Base-by-base conservation (phyloP, 179 eudicot genomes). In the Carnegiea gigantea region DNA sequence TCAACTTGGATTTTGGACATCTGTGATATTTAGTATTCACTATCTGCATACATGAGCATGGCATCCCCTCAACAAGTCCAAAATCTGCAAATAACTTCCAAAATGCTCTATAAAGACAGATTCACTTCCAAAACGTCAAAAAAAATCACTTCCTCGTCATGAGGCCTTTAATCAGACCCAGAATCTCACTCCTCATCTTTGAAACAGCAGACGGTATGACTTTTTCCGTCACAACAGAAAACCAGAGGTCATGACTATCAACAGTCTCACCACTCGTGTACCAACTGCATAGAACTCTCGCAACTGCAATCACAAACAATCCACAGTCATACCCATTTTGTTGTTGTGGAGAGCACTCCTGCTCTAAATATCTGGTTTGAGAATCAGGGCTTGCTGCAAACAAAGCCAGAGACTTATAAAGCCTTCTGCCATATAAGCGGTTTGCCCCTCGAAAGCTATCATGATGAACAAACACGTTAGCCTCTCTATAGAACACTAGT, bases 261-360 rank as follows among this genome's bases (percentile, higher is more conserved):
- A 77, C 76, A 68, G 10, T 28, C 33, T 33, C 84, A 38, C 77
- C 83, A 57, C 80, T 86, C 40, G 40, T 62, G 73, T 91, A 90
- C 97, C 99, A 95, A 7, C 73, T 70, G 74, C 94, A 92, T 54
- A 95, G 85, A 57, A 82, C 88, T 84, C 88, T 84, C 24, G 97
- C 92, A 82, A 89, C 89, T 51, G 97, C 98, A 21, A 71, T 53
- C 64, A 92, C 94, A 82, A 88, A 95, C 75, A 95, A 40, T 28
- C 99, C 99, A 85, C 99, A 95, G 82, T 95, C 99, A 77, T 93
- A 88, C 6, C 95, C 92, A 78, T 93, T 95, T 77, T 74, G 68
- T 80, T 95, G 99, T 51, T 84, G 90, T 3, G 99, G 99, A 17
- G 90, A 82, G 44, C 79, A 77, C 57, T 80, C n/a, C 46, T 83